phyloP scores from a whole-genome alignment of 352 stramenopile genomes.

The Globisporangium recalcitrans region DNA sequence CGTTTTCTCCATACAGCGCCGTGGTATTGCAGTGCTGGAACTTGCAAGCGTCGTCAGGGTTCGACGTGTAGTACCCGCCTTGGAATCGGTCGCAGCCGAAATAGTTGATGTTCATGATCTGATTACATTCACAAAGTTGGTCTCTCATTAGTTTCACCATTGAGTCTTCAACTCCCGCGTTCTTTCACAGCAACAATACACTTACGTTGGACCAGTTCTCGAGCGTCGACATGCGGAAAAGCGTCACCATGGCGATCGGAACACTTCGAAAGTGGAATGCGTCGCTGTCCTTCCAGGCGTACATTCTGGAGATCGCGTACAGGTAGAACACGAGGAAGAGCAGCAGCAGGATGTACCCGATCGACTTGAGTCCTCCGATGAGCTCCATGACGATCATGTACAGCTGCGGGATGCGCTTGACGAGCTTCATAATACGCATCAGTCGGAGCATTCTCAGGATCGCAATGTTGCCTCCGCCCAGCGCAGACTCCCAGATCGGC shows the following conservation, averaged over 20 bases:
- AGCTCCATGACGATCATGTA: constrained; percentile 90
- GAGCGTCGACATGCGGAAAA: constrained; percentile 78
- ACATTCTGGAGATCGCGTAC: constrained; percentile 89
- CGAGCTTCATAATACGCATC: constrained; percentile 88
- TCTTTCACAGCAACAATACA: no score
- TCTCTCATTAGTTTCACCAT: not conserved
- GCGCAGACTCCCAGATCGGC: constrained; percentile 53
- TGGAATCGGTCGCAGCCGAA: constrained; percentile 62
- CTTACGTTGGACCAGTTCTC: constrained; percentile 76
- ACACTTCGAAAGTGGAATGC: constrained; percentile 80
- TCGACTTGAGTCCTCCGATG: constrained; percentile 82
- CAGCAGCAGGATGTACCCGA: constrained; percentile 88
- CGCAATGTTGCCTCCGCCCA: constrained; percentile 66
- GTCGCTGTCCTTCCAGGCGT: constrained; percentile 85
- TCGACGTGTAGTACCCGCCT: constrained; percentile 60
- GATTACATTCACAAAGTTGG: not conserved
- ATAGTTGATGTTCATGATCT: constrained; percentile 84
- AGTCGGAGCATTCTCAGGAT: constrained; percentile 84
- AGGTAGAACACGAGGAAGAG: constrained; percentile 88
- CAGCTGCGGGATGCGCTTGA: constrained; percentile 87
- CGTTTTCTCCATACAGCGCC: constrained; percentile 45
- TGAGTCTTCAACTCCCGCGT: not conserved
- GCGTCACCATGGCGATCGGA: constrained; percentile 76
- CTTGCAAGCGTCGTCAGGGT: constrained; percentile 26
- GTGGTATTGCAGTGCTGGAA: constrained; percentile 69